phyloP scores from a whole-genome alignment of 2,329 filamentous ascomycete species.

The Diplodia corticola region DNA sequence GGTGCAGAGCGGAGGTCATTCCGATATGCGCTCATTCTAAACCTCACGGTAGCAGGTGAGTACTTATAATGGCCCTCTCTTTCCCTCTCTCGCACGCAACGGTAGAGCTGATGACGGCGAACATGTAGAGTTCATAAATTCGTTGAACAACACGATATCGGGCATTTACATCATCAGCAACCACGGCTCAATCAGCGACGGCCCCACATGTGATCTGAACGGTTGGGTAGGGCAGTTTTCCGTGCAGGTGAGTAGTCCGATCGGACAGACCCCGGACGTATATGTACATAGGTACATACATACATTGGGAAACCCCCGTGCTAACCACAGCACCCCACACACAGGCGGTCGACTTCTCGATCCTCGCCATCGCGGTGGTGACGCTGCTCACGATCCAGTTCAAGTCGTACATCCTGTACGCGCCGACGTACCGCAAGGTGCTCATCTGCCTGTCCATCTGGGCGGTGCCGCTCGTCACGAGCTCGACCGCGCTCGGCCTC shows the following conservation, averaged over 20 bases:
- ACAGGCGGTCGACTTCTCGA: conserved; percentile 41
- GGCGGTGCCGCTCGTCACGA: conserved; percentile 44
- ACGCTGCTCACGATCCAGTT: conserved; percentile 45
- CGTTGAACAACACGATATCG: conserved; percentile 46
- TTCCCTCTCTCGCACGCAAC: no score
- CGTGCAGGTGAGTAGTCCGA: conserved; percentile 43
- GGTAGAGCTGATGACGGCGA: no score
- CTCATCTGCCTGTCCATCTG: conserved; percentile 44
- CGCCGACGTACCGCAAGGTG: conserved; percentile 32
- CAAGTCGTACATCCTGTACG: conserved; percentile 37
- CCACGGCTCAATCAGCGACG: conserved; percentile 30
- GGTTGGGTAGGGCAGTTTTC: conserved; percentile 50
- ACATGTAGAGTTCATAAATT: conserved; percentile 47
- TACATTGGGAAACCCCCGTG: no score
- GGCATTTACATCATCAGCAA: conserved; percentile 41
- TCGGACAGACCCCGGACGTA: no score
- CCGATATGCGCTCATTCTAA: conserved; percentile 31
- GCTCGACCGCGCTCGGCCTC: conserved; percentile 10
- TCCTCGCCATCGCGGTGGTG: conserved; percentile 48
- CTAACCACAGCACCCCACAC: no score
- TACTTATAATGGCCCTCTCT: no score
- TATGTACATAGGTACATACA: no score
- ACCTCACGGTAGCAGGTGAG: conserved; percentile 30
- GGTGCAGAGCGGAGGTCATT: conserved; percentile 29
- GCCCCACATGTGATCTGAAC: conserved; percentile 44